Evolutionary conservation across 75 land plant species (phyloP), one percentile per base, ranked within the genome.

Genomic region (Chamaecyparis obtusa): DNA sequence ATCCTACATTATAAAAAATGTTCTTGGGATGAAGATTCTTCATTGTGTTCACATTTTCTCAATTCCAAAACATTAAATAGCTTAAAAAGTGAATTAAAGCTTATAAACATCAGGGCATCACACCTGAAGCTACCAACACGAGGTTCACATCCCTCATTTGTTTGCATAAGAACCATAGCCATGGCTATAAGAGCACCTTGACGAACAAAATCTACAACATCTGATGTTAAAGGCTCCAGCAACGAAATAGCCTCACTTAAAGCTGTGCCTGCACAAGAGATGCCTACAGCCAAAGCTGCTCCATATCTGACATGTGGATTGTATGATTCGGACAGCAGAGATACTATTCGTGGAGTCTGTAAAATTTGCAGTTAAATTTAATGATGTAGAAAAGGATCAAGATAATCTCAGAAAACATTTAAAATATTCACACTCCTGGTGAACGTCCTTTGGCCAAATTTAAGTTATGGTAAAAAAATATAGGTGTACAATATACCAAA

Each of bases 151-250:
- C 96, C 94, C 92, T 98, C 99, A 79, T 93, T 98, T 0, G 93
- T 94, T 89, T 98, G 99, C 48, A 98, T 89, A 88, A 98, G 92
- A 14, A 98, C 99, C 99, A 98, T 98, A 49, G 99, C 99, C 99
- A 98, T 98, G 5, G 99, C 99, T 43, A 98, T 98, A 2, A 98
- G 93, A 27, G 99, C 99, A 13, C 99, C 99, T 91, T 98, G 99
- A 21, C 99, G 96, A 48, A 98, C 99, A 91, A 98, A 98, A 84
- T 98, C 99, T 55, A 98, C 99, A 48, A 96, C 99, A 91, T 98
- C 99, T 39, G 99, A 95, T 55, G 99, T 96, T 5, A 98, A 89
- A 21, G 99, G 99, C 91, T 98, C 99, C 87, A 98, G 90, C 89
- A 98, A 89, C 5, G 99, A 96, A 87, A 98, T 96, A 17, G 99